phyloP scores from a whole-genome alignment of 1,139 yeast genomes.

The Saccharomyces hybrid region DNA sequence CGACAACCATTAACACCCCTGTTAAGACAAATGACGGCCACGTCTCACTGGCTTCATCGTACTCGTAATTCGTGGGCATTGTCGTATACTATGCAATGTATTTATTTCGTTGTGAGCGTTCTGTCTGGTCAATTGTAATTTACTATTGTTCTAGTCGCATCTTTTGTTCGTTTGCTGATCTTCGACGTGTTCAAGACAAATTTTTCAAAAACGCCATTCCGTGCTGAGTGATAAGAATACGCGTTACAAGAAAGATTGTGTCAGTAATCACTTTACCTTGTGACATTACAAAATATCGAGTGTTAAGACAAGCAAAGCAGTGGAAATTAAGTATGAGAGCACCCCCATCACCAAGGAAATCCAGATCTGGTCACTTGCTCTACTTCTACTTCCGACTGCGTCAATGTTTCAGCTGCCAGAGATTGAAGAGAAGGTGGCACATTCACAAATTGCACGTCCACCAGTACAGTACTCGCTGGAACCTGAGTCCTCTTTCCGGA shows the following conservation, averaged over 20 bases:
- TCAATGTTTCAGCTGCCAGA: conserved; percentile 13
- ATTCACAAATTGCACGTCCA: conserved; percentile 19
- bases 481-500: conserved; percentile 14
- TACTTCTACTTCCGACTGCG: conserved; percentile 10
- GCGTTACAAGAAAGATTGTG: background rate
- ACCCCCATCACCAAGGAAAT: conserved; percentile 28
- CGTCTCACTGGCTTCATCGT: conserved; percentile 87
- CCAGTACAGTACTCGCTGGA: conserved; percentile 6
- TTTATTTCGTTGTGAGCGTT: background rate
- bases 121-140: background rate
- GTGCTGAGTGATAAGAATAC: background rate
- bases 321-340: conserved; percentile 22
- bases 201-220: background rate
- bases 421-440: conserved; percentile 20
- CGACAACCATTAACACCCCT: conserved; percentile 51
- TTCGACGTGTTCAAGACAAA: background rate
- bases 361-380: conserved; percentile 16
- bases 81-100: background rate
- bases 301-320: too few relatives aligned
- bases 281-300: background rate
- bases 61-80: conserved; percentile 44
- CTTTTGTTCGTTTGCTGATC: background rate
- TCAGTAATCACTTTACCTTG: background rate
- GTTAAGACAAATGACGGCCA: conserved; percentile 94
- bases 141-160: background rate